A percentile compares a stretch with the other conserved stretches of the same genome.
These are phyloP conservation scores for Xylaria sp. DNA, from an alignment of 2,329 filamentous ascomycete genomes.

Conservation along the genomic window DNA sequence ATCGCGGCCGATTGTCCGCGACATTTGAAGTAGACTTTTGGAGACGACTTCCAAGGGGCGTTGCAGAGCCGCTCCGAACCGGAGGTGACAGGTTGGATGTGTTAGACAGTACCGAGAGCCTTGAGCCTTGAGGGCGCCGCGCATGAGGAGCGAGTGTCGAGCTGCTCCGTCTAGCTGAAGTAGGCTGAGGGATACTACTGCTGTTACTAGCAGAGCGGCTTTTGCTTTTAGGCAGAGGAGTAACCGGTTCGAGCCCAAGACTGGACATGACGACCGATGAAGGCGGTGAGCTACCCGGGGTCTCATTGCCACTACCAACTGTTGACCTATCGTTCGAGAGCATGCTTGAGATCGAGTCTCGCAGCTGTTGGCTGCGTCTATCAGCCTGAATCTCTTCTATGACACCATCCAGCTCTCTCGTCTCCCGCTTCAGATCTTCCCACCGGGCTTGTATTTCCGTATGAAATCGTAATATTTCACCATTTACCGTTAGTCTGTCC, in stretches of 20 bases:
- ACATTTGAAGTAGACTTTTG: slow-evolving; percentile 60
- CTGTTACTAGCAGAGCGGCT: slow-evolving; percentile 61
- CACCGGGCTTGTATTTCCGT: slow-evolving; percentile 87
- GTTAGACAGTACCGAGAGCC: slow-evolving; percentile 58
- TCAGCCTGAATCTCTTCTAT: slow-evolving; percentile 78
- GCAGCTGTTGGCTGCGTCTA: slow-evolving; percentile 76
- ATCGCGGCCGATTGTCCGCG: slow-evolving; percentile 71
- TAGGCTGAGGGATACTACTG: slow-evolving; percentile 59
- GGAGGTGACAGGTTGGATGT: slow-evolving; percentile 51
- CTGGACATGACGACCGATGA: slow-evolving; percentile 71
- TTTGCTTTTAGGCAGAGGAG: slow-evolving; percentile 58
- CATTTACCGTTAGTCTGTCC: slow-evolving; percentile 95
- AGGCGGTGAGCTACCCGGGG: slow-evolving; percentile 74
- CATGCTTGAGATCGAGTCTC: slow-evolving; percentile 94
- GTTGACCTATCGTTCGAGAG: slow-evolving; percentile 83
- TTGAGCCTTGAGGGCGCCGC: slow-evolving; percentile 57
- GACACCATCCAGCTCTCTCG: slow-evolving; percentile 78
- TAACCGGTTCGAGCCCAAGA: slow-evolving; percentile 61
- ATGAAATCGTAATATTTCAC: slow-evolving; percentile 88
- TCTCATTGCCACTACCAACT: slow-evolving; percentile 74
- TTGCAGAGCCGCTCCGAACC: slow-evolving; percentile 59
- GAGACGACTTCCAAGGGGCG: slow-evolving; percentile 58
- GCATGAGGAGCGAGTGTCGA: slow-evolving; percentile 59
- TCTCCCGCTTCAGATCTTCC: slow-evolving; percentile 78
- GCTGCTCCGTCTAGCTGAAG: slow-evolving; percentile 55